phyloP scores from a whole-genome alignment of 768 basidiomycete genomes.

The Russula foetens region DNA sequence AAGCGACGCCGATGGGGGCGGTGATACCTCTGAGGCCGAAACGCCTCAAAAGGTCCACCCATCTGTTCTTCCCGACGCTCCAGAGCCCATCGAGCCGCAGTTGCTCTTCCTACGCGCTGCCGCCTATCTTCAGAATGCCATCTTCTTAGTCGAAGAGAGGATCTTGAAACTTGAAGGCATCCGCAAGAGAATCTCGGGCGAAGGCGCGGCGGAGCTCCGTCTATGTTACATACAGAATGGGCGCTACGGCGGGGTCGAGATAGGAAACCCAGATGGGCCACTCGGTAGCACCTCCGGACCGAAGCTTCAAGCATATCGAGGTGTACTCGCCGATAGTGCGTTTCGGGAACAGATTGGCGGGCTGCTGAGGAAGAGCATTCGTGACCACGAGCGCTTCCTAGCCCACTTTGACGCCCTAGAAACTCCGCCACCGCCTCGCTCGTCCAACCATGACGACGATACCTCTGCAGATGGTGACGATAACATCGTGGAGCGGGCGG shows the following conservation, averaged over 20 bases:
- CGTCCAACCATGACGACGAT: background rate
- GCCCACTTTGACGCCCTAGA: conserved; percentile 76
- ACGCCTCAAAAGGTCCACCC: conserved; percentile 52
- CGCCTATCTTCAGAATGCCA: conserved; percentile 73
- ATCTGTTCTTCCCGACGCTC: conserved; percentile 66
- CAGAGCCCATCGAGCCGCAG: conserved; percentile 83
- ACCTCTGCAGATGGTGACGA: conserved; percentile 23
- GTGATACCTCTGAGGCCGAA: conserved; percentile 45
- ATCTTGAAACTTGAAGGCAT: conserved; percentile 67
- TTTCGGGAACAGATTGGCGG: conserved; percentile 54
- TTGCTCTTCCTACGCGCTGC: conserved; percentile 81
- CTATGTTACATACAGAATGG: conserved; percentile 70
- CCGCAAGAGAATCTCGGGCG: conserved; percentile 45
- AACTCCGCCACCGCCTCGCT: conserved; percentile 21
- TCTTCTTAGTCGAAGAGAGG: conserved; percentile 64
- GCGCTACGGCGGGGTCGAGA: conserved; percentile 76
- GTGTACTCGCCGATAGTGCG: conserved; percentile 42
- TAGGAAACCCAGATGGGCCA: conserved; percentile 75
- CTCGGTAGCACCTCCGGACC: conserved; percentile 49
- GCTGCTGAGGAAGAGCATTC: conserved; percentile 64
- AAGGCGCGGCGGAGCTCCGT: conserved; percentile 62
- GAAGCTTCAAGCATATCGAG: conserved; percentile 57
- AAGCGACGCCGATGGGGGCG: conserved; percentile 36
- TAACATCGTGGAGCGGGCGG: conserved; percentile 46
- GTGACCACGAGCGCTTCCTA: conserved; percentile 81